Conservation (phyloP, 23 red algal genomes). For the Agarophyton chilense region DNA sequence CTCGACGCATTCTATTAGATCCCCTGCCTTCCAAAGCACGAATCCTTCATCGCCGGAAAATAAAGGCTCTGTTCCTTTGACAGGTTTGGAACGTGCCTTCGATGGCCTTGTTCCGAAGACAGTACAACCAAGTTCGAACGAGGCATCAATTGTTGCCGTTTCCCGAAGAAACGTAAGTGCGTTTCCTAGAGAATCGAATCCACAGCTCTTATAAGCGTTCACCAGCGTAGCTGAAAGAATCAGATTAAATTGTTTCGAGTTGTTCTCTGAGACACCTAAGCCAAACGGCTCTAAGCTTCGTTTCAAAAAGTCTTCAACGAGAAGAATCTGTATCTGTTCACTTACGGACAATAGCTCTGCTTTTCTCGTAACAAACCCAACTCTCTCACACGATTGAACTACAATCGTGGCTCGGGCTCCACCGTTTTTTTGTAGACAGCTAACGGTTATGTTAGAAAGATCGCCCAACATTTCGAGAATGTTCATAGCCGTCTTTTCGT, state of each 20-base stretch:
- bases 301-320: conserved; percentile 47
- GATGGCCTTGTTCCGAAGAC: conserved; percentile 33
- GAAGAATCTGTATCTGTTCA: conserved; percentile 50
- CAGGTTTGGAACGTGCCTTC: not conserved
- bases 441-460: conserved; percentile 52
- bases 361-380: conserved; percentile 54
- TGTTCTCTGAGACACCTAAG: not conserved
- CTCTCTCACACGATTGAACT: conserved; percentile 38
- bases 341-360: conserved; percentile 42
- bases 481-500: conserved; percentile 24
- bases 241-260: conserved; percentile 11
- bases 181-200: conserved; percentile 43
- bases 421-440: conserved; percentile 29
- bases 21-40: conserved; percentile 38
- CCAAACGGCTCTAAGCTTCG: not conserved
- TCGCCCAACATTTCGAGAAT: conserved; percentile 61
- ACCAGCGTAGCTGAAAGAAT: conserved; percentile 55
- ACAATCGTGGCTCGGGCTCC: conserved; percentile 54
- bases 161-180: conserved; percentile 27
- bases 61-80: conserved; percentile 5
- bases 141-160: conserved; percentile 21
- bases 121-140: conserved; percentile 52
- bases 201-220: conserved; percentile 36
- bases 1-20: conserved; percentile 46
- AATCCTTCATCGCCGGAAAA: conserved; percentile 68